Base-by-base conservation (phyloP, 768 basidiomycete genomes). In the Fomitopsis serialis region DNA sequence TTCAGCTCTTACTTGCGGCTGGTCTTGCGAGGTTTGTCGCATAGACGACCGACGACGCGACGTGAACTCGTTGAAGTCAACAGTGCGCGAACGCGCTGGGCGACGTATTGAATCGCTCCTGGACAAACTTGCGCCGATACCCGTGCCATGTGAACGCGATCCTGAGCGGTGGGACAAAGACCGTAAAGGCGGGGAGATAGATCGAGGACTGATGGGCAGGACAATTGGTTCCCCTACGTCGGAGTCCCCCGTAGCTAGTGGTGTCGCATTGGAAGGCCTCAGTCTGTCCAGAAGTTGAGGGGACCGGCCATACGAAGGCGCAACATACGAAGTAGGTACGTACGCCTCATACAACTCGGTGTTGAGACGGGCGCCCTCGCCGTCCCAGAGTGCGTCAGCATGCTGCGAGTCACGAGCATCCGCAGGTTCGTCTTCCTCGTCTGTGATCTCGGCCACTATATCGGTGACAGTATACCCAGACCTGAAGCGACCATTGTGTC, bases 21-120 rank as follows among this genome's bases (percentile, higher is more conserved):
- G 4, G 53, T 32, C 19, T 21, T 54, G 50, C n/a, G 61, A 50
- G 35, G 64, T 53, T 42, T 67, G 69, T 2, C 75, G 68, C 0
- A 66, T 78, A 4, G 72, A 70, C 17, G 78, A 79, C 48, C 88
- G 79, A 27, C 87, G 80, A 12, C 81, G 81, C 22, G 78, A 66
- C 0, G 87, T 84, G 57, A 85, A 89, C 24, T 89, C 87, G 61
- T 77, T 82, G 65, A 90, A 89, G 57, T 89, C 87, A 13, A 80
- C 74, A 13, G 79, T 73, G 32, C 86, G 72, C 4, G 77, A 72
- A 9, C 76, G 74, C 29, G 71, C 61, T 1, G 80, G 74, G 22
- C 85, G 84, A 24, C 85, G 84, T 45, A 86, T 72, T 21, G 84
- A 81, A 0, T 80, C 68, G 55, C 84, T 82, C 32, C 87, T 80